Conservation (phyloP, 176 grass and related monocot species). For the Aechmea fasciata region DNA sequence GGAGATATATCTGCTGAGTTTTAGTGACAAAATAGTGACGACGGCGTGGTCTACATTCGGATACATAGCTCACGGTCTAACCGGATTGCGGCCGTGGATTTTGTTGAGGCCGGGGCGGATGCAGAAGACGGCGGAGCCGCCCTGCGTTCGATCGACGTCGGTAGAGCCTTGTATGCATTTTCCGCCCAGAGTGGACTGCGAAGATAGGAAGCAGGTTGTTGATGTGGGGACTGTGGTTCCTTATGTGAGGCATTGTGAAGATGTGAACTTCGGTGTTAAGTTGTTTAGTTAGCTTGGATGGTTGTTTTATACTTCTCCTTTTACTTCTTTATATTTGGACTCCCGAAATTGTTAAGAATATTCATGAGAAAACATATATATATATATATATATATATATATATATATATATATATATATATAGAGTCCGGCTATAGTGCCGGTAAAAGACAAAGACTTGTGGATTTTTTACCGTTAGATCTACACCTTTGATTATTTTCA, state of each 20-base stretch:
- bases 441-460: too few species aligned
- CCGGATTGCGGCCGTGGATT: slow-evolving; percentile 79
- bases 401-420: neutral
- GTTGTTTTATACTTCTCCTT: neutral
- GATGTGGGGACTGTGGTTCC: slow-evolving; percentile 46
- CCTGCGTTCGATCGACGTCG: slow-evolving; percentile 55
- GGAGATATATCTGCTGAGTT: slow-evolving; percentile 80
- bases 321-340: neutral
- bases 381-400: too few species aligned
- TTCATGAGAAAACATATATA: neutral
- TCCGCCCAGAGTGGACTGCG: slow-evolving; percentile 56
- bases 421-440: too few species aligned
- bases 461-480: too few species aligned
- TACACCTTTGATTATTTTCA: too few species aligned
- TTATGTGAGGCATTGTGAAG: slow-evolving; percentile 79
- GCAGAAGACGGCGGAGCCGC: slow-evolving; percentile 42
- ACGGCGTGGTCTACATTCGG: slow-evolving; percentile 91
- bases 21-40: slow-evolving; percentile 68
- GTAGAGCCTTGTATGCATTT: slow-evolving; percentile 91
- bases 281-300: slow-evolving; percentile 38
- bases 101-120: slow-evolving; percentile 50
- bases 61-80: slow-evolving; percentile 75
- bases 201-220: slow-evolving; percentile 41
- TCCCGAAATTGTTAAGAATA: neutral
- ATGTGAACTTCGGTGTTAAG: slow-evolving; percentile 60